Conservation (phyloP, 2,329 filamentous ascomycete species). For the Rosellinia necatrix region DNA sequence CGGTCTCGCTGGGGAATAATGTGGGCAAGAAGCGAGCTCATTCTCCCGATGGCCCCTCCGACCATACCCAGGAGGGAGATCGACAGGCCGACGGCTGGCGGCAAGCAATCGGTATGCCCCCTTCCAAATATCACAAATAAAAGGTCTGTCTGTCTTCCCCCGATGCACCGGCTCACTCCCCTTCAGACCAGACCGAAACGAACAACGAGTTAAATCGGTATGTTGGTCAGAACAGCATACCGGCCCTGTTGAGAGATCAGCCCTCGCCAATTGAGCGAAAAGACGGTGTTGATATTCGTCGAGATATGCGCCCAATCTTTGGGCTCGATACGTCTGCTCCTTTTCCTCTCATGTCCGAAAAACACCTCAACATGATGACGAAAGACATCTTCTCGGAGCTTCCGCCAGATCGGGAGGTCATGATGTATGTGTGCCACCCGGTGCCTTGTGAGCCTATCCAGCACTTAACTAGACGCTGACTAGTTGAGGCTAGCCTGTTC, state of each 20-base stretch:
- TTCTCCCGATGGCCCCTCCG: constrained; percentile 47
- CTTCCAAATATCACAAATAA: background rate
- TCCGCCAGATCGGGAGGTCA: constrained; percentile 67
- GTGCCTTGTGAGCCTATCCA: background rate
- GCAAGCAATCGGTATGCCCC: constrained; percentile 39
- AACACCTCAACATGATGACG: constrained; percentile 63
- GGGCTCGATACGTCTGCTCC: constrained; percentile 69
- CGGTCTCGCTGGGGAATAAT: constrained; percentile 35
- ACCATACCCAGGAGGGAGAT: constrained; percentile 45
- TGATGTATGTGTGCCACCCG: constrained; percentile 57
- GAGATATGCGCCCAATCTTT: constrained; percentile 68
- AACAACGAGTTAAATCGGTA: constrained; percentile 60
- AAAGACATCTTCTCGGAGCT: constrained; percentile 65
- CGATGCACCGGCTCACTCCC: constrained; percentile 4
- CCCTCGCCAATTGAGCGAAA: constrained; percentile 57
- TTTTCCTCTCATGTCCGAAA: constrained; percentile 68
- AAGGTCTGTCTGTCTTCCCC: constrained; percentile 5
- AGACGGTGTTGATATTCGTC: constrained; percentile 61
- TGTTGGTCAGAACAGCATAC: constrained; percentile 70
- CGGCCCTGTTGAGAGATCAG: constrained; percentile 67
- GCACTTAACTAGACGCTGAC: background rate
- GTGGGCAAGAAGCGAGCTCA: constrained; percentile 49
- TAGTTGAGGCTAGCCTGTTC: constrained; percentile 55
- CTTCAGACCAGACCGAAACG: constrained; percentile 56
- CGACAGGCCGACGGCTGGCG: constrained; percentile 42